Conservation (phyloP, 306 rosid genomes). For the Sechiopsis laciniata region DNA sequence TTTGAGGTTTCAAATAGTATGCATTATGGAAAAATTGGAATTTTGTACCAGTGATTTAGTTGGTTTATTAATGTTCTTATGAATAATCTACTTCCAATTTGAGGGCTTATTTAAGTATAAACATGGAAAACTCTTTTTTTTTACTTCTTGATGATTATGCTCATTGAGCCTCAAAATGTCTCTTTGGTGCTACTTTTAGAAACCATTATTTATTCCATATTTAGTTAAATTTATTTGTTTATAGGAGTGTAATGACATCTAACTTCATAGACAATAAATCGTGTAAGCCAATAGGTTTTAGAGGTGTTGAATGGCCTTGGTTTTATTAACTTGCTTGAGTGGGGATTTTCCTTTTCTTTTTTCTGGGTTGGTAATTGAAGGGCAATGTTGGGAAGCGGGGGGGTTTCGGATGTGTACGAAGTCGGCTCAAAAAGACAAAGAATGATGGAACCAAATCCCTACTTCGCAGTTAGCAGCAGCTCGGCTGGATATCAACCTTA, state of each 20-base stretch:
- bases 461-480: constrained; percentile 98
- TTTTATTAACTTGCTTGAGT: constrained; percentile 91
- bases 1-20: not conserved
- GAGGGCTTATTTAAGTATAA: not conserved
- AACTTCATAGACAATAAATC: constrained; percentile 27
- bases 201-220: not conserved
- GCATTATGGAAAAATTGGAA: not conserved
- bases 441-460: constrained; percentile 99
- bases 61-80: constrained; percentile 4
- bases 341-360: constrained; percentile 65
- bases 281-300: constrained; percentile 41
- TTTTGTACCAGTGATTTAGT: constrained; percentile 7
- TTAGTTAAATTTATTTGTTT: constrained; percentile 8
- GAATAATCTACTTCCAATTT: not conserved
- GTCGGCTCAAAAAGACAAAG: constrained; percentile 99
- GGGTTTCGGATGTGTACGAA: constrained; percentile 99
- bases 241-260: constrained; percentile 26
- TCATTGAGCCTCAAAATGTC: not conserved
- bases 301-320: constrained; percentile 86
- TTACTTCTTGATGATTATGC: constrained; percentile 13
- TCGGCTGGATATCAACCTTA: constrained; percentile 56
- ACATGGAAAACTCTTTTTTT: not conserved
- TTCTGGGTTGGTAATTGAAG: constrained; percentile 79
- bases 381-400: constrained; percentile 99
- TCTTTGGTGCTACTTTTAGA: not conserved